A percentile compares a stretch with the other conserved stretches of the same genome.
Evolutionary conservation across 129 eudicot genomes (phyloP).

Genomic region (Centaurea solstitialis): DNA sequence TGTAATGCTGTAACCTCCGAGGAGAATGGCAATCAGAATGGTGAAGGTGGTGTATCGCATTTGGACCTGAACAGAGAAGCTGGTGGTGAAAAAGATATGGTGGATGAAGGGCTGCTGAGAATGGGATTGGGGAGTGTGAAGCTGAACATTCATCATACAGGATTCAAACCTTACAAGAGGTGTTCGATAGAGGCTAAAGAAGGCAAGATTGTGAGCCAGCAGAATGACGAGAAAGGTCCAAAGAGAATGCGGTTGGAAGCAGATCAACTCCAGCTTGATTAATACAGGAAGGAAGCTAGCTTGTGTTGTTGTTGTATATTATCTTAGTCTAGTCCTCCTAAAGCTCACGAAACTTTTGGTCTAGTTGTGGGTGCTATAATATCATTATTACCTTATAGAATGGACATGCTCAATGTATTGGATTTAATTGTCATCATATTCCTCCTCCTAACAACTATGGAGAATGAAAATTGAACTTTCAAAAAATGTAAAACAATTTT

Average conservation of each 20-base stretch:
- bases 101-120: constrained; percentile 40
- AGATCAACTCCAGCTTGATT: constrained; percentile 49
- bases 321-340: constrained; percentile 35
- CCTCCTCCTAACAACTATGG: constrained; percentile 24
- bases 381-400: constrained; percentile 22
- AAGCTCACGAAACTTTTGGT: constrained; percentile 47
- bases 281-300: background rate
- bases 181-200: constrained; percentile 90
- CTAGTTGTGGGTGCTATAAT: constrained; percentile 30
- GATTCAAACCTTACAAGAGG: constrained; percentile 91
- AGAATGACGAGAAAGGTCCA: constrained; percentile 63
- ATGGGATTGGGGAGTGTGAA: constrained; percentile 53
- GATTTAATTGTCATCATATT: constrained; percentile 22
- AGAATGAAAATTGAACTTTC: constrained; percentile 11
- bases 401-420: constrained; percentile 28
- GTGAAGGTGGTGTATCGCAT: constrained; percentile 19
- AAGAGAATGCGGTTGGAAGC: constrained; percentile 80
- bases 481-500: constrained; percentile 9
- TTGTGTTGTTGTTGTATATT: constrained; percentile 35
- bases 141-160: constrained; percentile 59
- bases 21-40: constrained; percentile 24
- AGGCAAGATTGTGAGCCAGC: constrained; percentile 33
- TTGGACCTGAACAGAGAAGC: constrained; percentile 51
- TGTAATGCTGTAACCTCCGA: constrained; percentile 34
- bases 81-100: constrained; percentile 34